phyloP scores from a whole-genome alignment of 1,284 basidiomycete species.

The Sparassis latifolia region DNA sequence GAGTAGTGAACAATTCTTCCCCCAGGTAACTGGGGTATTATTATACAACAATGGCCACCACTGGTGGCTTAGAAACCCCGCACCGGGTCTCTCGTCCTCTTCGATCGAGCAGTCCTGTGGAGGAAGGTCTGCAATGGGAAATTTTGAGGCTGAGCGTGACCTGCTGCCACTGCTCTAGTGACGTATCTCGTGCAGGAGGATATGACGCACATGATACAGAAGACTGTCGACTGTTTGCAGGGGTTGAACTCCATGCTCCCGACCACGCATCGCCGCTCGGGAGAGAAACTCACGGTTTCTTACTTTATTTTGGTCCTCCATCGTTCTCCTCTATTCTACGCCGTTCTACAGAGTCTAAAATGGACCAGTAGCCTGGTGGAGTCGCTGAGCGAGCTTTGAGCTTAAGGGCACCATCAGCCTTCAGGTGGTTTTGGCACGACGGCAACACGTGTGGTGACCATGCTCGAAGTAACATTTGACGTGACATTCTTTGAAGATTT shows the following conservation, averaged over 20 bases:
- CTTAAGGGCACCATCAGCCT: constrained; percentile 19
- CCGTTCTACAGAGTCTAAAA: constrained; percentile 4
- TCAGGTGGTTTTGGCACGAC: constrained; percentile 14
- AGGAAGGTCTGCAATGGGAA: constrained; percentile 15
- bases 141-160: constrained; percentile 29
- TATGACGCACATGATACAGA: constrained; percentile 7
- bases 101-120: constrained; percentile 42
- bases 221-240: no score
- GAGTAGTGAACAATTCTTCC: no score
- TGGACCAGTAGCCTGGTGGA: constrained; percentile 6
- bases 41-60: no score
- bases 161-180: constrained; percentile 19
- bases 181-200: constrained; percentile 10
- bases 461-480: constrained; percentile 13
- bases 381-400: constrained; percentile 18
- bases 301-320: constrained; percentile 8
- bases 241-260: constrained; percentile 18
- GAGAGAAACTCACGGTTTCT: constrained; percentile 22
- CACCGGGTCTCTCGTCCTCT: constrained; percentile 45
- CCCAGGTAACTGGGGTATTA: no score
- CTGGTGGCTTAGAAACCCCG: constrained; percentile 52
- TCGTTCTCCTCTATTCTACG: constrained; percentile 4
- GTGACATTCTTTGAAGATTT: constrained; percentile 14
- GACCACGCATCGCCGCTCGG: constrained; percentile 7
- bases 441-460: constrained; percentile 23